Percentiles rank a stretch among this genome's conserved stretches.
These are phyloP conservation scores for Quercus wislizeni DNA, from an alignment of 306 rosid genomes.

Conservation along the genomic window DNA sequence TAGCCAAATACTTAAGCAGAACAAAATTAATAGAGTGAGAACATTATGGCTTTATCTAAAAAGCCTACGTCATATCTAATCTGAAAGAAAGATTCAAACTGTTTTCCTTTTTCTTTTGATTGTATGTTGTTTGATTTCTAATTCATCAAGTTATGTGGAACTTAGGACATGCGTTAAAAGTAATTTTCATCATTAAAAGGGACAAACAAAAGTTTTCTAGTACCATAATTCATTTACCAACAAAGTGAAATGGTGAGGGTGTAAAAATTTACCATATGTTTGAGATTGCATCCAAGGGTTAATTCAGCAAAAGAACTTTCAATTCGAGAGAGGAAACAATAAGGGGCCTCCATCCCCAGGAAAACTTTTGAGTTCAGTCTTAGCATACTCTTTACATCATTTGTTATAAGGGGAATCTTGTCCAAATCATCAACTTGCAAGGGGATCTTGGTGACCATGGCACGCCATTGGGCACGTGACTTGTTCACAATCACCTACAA, in stretches of 20 bases:
- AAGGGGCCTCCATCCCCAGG: slow-evolving; percentile 78
- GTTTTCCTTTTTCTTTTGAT: not conserved
- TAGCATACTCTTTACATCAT: slow-evolving; percentile 65
- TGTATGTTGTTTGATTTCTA: not conserved
- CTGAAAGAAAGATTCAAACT: not conserved
- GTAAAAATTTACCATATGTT: slow-evolving; percentile 55
- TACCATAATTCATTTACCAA: slow-evolving; percentile 13
- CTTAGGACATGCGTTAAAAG: not conserved
- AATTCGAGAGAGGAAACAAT: slow-evolving; percentile 73
- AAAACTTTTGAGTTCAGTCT: slow-evolving; percentile 63
- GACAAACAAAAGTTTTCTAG: not conserved
- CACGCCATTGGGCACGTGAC: slow-evolving; percentile 85
- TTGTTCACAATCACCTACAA: slow-evolving; percentile 80
- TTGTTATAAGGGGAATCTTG: slow-evolving; percentile 60
- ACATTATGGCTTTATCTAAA: not conserved
- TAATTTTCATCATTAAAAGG: not conserved
- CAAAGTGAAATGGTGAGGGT: slow-evolving; percentile 7
- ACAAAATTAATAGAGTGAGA: not conserved
- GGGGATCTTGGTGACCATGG: slow-evolving; percentile 60
- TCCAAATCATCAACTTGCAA: slow-evolving; percentile 59
- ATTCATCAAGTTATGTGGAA: not conserved
- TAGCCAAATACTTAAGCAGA: slow-evolving; percentile 2
- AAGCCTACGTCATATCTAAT: not conserved
- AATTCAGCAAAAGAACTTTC: slow-evolving; percentile 66
- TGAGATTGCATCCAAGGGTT: slow-evolving; percentile 81